phyloP scores from a whole-genome alignment of 352 stramenopile genomes.

The Pythium vanterpoolii region DNA sequence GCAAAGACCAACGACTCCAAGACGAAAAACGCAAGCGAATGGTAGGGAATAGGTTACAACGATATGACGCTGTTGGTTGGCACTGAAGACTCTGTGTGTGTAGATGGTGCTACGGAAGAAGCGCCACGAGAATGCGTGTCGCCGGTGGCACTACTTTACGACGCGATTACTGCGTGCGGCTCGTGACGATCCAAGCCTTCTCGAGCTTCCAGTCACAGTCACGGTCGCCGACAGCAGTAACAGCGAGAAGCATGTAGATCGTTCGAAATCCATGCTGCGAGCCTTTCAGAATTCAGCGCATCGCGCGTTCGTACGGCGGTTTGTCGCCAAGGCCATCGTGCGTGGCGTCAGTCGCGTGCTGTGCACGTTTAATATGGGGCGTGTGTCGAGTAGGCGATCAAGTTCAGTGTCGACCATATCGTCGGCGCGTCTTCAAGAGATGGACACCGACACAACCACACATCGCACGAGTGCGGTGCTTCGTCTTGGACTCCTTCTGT shows the following conservation, averaged over 20 bases:
- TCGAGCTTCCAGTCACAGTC: too few species aligned
- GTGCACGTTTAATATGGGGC: conserved; percentile 34
- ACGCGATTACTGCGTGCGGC: conserved; percentile 25
- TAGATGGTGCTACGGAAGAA: conserved; percentile 34
- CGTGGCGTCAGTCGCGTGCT: conserved; percentile 33
- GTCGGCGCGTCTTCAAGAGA: neutral
- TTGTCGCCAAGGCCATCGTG: conserved; percentile 29
- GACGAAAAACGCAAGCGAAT: conserved; percentile 38
- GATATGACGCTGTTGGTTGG: neutral
- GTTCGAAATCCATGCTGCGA: neutral
- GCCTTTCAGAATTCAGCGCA: conserved; percentile 15
- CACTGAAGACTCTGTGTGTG: neutral
- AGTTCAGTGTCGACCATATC: neutral
- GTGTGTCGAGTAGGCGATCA: neutral
- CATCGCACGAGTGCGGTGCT: conserved; percentile 11
- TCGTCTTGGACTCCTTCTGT: conserved; percentile 36
- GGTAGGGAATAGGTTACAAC: conserved; percentile 3
- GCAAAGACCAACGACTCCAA: conserved; percentile 37
- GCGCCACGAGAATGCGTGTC: conserved; percentile 28
- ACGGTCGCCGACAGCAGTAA: neutral
- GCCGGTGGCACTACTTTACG: conserved; percentile 38
- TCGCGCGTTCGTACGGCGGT: conserved; percentile 29
- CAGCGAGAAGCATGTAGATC: neutral
- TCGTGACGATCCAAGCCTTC: conserved; percentile 10
- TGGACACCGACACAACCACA: neutral